Evolutionary conservation across 2,329 filamentous ascomycete species (phyloP).

Genomic region (Pseudocercospora pini-densiflorae): DNA sequence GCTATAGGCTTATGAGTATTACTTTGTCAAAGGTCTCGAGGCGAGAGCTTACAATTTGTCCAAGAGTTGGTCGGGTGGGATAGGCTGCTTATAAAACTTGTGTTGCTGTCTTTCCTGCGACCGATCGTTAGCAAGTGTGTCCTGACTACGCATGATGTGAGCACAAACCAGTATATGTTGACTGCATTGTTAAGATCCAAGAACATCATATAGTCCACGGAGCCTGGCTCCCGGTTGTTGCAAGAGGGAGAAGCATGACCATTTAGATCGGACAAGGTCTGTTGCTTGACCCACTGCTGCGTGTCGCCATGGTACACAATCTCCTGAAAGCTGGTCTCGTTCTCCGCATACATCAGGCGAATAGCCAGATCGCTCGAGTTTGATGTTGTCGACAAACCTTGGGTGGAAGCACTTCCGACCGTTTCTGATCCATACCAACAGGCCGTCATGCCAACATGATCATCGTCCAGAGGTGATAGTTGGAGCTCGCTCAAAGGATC

Average conservation of each 20-base stretch:
- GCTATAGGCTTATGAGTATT: slow-evolving; percentile 1
- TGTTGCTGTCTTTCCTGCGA: slow-evolving; percentile 44
- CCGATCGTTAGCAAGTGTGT: background rate
- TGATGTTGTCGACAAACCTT: slow-evolving; percentile 32
- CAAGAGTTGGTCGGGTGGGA: slow-evolving; percentile 47
- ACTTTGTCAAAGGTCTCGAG: background rate
- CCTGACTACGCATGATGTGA: background rate
- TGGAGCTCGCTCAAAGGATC: slow-evolving; percentile 41
- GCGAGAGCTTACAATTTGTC: slow-evolving; percentile 31
- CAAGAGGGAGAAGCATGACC: slow-evolving; percentile 39
- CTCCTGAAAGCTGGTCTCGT: slow-evolving; percentile 46
- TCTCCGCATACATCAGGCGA: slow-evolving; percentile 49
- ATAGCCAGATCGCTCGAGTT: slow-evolving; percentile 41
- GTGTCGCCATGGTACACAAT: slow-evolving; percentile 46
- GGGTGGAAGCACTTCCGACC: slow-evolving; percentile 42
- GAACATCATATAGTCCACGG: slow-evolving; percentile 49
- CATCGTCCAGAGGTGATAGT: slow-evolving; percentile 36
- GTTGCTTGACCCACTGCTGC: slow-evolving; percentile 42
- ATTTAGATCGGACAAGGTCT: slow-evolving; percentile 45
- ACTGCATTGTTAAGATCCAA: slow-evolving; percentile 45
- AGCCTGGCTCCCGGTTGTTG: slow-evolving; percentile 26
- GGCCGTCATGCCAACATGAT: slow-evolving; percentile 42
- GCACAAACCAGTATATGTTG: slow-evolving; percentile 45
- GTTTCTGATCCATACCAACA: slow-evolving; percentile 45
- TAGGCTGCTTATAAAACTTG: slow-evolving; percentile 32